phyloP scores from a whole-genome alignment of 2,329 filamentous ascomycete species.

The Leptosphaerulina australis region DNA sequence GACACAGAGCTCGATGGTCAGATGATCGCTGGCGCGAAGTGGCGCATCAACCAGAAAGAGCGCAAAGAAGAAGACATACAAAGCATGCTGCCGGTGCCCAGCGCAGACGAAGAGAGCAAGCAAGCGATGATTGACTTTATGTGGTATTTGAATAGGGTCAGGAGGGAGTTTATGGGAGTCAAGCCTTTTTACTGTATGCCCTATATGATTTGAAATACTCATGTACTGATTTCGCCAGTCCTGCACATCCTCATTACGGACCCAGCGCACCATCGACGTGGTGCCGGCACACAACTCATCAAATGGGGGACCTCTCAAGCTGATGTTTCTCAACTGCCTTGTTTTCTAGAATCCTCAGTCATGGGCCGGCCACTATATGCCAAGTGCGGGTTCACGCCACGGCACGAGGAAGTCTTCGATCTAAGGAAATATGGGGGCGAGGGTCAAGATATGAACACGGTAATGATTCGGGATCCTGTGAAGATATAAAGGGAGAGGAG shows the following conservation, averaged over 20 bases:
- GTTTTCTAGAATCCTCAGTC: constrained; percentile 51
- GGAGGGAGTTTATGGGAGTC: constrained; percentile 41
- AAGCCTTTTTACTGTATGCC: constrained; percentile 45
- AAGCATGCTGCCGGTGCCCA: constrained; percentile 35
- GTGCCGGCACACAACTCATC: constrained; percentile 50
- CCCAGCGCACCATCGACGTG: constrained; percentile 50
- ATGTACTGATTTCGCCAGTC: constrained; percentile 22
- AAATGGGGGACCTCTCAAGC: constrained; percentile 50
- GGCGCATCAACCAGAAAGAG: constrained; percentile 44
- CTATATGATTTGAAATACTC: not conserved
- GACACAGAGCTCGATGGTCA: constrained; percentile 41
- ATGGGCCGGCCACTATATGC: constrained; percentile 51
- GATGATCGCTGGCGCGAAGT: constrained; percentile 46
- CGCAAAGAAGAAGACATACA: constrained; percentile 41
- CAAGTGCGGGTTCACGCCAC: constrained; percentile 35
- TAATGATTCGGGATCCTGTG: constrained; percentile 42
- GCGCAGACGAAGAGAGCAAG: constrained; percentile 32
- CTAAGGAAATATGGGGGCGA: constrained; percentile 37
- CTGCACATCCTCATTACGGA: constrained; percentile 44
- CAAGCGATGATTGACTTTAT: constrained; percentile 39
- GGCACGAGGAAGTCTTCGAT: constrained; percentile 33
- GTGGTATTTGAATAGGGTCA: constrained; percentile 30
- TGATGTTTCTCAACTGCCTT: constrained; percentile 49
- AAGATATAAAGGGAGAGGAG: too few species aligned
- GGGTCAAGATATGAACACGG: constrained; percentile 35